Percentiles rank a stretch among this genome's conserved stretches.
These are phyloP conservation scores for Glebionis coronaria DNA, from an alignment of 129 eudicot genomes.

Conservation along the genomic window DNA sequence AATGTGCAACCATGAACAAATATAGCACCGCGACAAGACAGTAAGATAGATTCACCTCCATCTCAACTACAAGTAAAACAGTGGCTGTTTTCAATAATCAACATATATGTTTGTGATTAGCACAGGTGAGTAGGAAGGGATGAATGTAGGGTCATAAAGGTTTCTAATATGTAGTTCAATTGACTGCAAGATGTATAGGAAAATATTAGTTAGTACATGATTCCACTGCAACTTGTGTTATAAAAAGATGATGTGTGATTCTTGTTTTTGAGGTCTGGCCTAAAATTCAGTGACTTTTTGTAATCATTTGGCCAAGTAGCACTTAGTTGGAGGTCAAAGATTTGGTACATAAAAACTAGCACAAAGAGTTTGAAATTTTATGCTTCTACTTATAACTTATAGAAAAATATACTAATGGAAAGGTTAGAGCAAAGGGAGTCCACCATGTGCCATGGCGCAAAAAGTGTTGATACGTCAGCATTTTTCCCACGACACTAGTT, in stretches of 20 bases:
- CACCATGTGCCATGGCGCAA: too few relatives aligned
- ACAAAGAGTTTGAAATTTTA: too few relatives aligned
- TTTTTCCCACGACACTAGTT: too few relatives aligned
- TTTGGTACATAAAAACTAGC: background rate
- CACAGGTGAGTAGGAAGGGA: background rate
- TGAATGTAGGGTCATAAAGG: background rate
- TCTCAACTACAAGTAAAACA: background rate
- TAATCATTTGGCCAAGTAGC: background rate
- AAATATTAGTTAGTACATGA: background rate
- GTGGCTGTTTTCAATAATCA: background rate
- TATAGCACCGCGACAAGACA: background rate
- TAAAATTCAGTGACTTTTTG: conserved; percentile 11
- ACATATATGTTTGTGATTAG: background rate
- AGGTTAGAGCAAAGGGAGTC: too few relatives aligned
- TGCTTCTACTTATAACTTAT: too few relatives aligned
- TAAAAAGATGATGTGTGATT: background rate
- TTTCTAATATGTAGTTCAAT: background rate
- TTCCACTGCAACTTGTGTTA: background rate
- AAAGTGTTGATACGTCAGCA: too few relatives aligned
- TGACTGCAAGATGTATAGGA: background rate
- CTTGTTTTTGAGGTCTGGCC: background rate
- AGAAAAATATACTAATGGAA: too few relatives aligned
- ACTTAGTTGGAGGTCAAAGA: conserved; percentile 2
- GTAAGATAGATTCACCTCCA: background rate
- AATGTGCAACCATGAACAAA: background rate